Base-by-base conservation (phyloP, 805 yeast genomes). In the Lachancea lanzarotensis region DNA sequence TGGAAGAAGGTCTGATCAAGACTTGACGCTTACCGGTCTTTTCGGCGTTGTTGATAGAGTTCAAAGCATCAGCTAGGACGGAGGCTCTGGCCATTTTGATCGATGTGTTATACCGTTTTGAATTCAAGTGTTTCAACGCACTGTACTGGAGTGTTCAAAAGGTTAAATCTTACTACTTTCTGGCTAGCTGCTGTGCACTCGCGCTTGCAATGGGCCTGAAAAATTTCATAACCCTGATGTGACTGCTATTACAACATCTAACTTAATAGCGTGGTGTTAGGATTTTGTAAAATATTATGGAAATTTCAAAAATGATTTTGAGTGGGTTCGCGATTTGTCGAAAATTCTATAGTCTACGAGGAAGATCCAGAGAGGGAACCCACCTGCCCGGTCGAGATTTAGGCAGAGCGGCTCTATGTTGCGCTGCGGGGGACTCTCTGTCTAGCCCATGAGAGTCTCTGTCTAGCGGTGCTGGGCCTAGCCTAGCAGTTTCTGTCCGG, bases 11-110 rank as follows among this genome's bases (percentile, higher is more conserved):
- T 82, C 96, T 86, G 77, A 90, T 84, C 72, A 90, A 76, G 67
- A 90, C 97, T 79, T 90, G 97, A 79, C 97, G 86, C 82, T 90
- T 90, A 76, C 97, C 97, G 76, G 96, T 83, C 79, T 89, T 90
- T 79, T 90, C 96, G 76, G 97, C 97, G 76, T 90, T 90, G 93
- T 89, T 88, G 76, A 90, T 90, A 67, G 96, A 83, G 78, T 90
- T 90, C 67, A 90, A 84, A 71, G 97, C 97, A 79, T 90, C 97
- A 71, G 96, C 96, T 74, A 90, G 85, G 74, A 86, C 97, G 66
- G 97, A 90, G 62, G 96, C 81, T 80, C 97, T 90, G 73, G 96
- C 87, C 97, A 90, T 89, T 70, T 69, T 78, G 31, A 36, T 36
- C 39, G 39, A 26, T 36, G 9, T 15, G 39, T 13, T 36, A 8